Base-by-base conservation (phyloP, 768 basidiomycete species). In the Rossbeevera mucosa region DNA sequence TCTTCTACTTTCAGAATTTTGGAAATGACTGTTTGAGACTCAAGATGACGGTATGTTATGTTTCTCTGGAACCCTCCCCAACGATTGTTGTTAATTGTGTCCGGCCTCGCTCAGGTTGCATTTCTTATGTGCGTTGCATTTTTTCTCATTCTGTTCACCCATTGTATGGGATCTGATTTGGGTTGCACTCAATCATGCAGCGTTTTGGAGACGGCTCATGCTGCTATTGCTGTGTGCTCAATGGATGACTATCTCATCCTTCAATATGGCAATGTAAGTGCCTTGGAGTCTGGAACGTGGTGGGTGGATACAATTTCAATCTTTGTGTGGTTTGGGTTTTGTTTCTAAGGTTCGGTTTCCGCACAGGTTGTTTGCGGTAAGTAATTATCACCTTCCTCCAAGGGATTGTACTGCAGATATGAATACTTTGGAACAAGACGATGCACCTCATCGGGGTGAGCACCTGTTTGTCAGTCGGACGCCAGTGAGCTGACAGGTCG, bases 1-100 rank as follows among this genome's bases (percentile, higher is more conserved):
- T 67, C 21, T 67, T 61, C n/a, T 66, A 66, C 52, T 67, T 63
- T 24, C 57, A 51, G n/a, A 66, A 57, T 0, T 66, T 67, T 49
- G 52, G 47, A 4, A 41, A 43, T 1, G 65, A 66, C 24, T 3
- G 22, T 9, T n/a, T 38, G 44, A 48, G 53, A 24, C 59, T 66
- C 20, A 67, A 65, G 38, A 4, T 51, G 36, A 59, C 50, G 41
- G 65, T 67, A 40, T n/a, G 64, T 51, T 46, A 21, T 44, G 31
- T 16, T 40, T 20, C n/a, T 9, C 21, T 38, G 3, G 40, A 33
- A 21, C 29, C 14, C 31, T 31, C 31, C 7, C n/a, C 14, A 16
- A 3, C 28, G 31, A 9, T 29, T 3, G 18, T 16, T 14, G 11
- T 14, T 48, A 31, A 64, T 30, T 24, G 36, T 18, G 36, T 36